phyloP scores from a whole-genome alignment of 2,329 filamentous ascomycete genomes.

The Xylariaceae sp. region DNA sequence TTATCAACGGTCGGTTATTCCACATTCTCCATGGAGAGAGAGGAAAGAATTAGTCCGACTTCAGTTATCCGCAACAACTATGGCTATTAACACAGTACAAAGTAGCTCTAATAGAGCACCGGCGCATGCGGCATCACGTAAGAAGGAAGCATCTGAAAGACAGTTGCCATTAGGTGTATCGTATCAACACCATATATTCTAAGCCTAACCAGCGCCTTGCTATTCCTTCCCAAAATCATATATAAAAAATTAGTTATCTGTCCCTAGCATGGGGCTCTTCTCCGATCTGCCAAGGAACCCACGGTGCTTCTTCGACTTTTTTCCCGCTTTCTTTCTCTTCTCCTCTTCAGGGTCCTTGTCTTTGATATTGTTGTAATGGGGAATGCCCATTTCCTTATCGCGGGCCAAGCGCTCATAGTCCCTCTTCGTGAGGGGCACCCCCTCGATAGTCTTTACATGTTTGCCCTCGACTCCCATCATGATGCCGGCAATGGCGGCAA shows the following conservation, averaged over 20 bases:
- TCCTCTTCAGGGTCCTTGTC: conserved; percentile 46
- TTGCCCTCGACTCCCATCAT: conserved; percentile 70
- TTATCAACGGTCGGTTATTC: no score
- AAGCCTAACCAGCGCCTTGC: not conserved
- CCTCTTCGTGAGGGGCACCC: conserved; percentile 57
- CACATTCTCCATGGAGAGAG: no score
- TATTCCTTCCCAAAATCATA: conserved; percentile 1
- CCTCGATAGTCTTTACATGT: conserved; percentile 66
- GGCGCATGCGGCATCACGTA: no score
- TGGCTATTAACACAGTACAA: no score
- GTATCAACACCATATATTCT: no score
- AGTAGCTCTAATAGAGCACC: no score
- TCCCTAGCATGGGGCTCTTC: conserved; percentile 9
- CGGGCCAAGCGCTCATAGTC: conserved; percentile 46
- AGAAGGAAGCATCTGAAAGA: no score
- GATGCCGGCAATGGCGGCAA: conserved; percentile 63
- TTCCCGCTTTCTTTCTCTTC: conserved; percentile 33
- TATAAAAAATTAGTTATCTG: conserved; percentile 12
- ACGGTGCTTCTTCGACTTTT: conserved; percentile 19
- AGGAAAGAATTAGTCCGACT: no score
- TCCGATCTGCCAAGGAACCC: conserved; percentile 13
- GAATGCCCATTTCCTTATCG: conserved; percentile 52
- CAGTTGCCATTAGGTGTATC: no score
- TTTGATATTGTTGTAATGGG: conserved; percentile 55
- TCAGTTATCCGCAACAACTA: no score